Conservation (phyloP, 1,284 basidiomycete genomes). For the Apiotrichum domesticum region DNA sequence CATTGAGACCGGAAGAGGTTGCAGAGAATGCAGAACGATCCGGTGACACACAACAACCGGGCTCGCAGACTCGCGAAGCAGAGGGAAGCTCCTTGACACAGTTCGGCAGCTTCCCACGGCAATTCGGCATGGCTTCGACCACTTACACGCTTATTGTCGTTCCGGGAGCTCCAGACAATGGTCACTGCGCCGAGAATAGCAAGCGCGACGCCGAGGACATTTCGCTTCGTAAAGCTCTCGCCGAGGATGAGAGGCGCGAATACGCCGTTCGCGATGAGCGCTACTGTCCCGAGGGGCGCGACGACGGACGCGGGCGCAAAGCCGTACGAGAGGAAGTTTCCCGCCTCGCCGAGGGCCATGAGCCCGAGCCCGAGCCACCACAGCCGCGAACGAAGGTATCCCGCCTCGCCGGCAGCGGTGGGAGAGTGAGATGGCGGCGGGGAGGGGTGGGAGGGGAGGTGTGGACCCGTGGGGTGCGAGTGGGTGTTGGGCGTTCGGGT, state of each 20-base stretch:
- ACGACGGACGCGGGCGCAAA: slow-evolving; percentile 88
- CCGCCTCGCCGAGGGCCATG: slow-evolving; percentile 86
- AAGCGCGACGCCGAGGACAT: slow-evolving; percentile 78
- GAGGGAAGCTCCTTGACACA: no score
- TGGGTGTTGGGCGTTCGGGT: no score
- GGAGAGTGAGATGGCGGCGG: slow-evolving; percentile 4
- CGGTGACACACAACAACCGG: no score
- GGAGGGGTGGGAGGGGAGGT: not conserved
- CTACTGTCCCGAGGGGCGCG: slow-evolving; percentile 87
- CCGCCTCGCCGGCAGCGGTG: slow-evolving; percentile 35
- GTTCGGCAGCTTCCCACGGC: no score
- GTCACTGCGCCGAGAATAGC: slow-evolving; percentile 80
- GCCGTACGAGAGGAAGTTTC: slow-evolving; percentile 85
- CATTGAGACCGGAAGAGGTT: no score
- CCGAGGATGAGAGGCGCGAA: slow-evolving; percentile 79
- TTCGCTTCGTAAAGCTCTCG: slow-evolving; percentile 54
- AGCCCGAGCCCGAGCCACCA: slow-evolving; percentile 90
- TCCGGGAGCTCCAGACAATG: slow-evolving; percentile 77
- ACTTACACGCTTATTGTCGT: slow-evolving; percentile 57
- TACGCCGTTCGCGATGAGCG: slow-evolving; percentile 88
- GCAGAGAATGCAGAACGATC: no score
- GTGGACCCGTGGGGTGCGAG: no score
- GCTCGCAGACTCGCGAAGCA: no score
- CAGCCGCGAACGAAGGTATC: slow-evolving; percentile 73
- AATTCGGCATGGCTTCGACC: no score